These are phyloP conservation scores for Paecilomyces variotii DNA, from an alignment of 2,329 filamentous ascomycete species.

Conservation along the genomic window DNA sequence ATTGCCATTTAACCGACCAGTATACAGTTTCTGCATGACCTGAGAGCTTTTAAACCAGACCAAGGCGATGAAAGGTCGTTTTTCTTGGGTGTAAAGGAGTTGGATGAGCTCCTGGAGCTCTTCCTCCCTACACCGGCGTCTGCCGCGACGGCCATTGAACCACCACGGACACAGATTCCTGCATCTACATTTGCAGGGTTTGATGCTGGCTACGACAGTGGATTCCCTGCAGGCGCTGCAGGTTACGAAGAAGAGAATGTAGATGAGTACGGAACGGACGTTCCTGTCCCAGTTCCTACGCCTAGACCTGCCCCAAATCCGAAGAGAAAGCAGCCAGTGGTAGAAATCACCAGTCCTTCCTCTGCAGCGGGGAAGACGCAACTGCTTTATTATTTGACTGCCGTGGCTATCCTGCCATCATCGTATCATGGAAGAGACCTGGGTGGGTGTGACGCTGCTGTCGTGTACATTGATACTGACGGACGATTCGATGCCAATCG, in stretches of 20 bases:
- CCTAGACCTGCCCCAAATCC: not conserved
- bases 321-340: slow-evolving; percentile 24
- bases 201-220: not conserved
- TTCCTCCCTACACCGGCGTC: slow-evolving; percentile 20
- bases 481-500: slow-evolving; percentile 45
- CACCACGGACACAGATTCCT: not conserved
- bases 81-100: slow-evolving; percentile 35
- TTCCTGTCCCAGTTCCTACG: not conserved
- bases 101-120: slow-evolving; percentile 39
- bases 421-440: slow-evolving; percentile 21
- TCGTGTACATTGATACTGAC: slow-evolving; percentile 51
- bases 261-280: not conserved
- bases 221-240: not conserved
- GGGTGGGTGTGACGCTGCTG: slow-evolving; percentile 40
- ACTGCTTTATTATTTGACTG: slow-evolving; percentile 49
- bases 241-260: not conserved
- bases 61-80: slow-evolving; percentile 6
- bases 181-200: not conserved
- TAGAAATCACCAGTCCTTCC: slow-evolving; percentile 48
- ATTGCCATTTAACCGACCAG: slow-evolving; percentile 2
- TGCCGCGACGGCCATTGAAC: not conserved
- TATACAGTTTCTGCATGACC: slow-evolving; percentile 21
- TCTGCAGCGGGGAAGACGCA: slow-evolving; percentile 51
- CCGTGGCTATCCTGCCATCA: slow-evolving; percentile 43
- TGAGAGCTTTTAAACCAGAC: slow-evolving; percentile 18